Evolutionary conservation across 2,329 filamentous ascomycete species (phyloP).

Genomic region (Microascus cirrosus): DNA sequence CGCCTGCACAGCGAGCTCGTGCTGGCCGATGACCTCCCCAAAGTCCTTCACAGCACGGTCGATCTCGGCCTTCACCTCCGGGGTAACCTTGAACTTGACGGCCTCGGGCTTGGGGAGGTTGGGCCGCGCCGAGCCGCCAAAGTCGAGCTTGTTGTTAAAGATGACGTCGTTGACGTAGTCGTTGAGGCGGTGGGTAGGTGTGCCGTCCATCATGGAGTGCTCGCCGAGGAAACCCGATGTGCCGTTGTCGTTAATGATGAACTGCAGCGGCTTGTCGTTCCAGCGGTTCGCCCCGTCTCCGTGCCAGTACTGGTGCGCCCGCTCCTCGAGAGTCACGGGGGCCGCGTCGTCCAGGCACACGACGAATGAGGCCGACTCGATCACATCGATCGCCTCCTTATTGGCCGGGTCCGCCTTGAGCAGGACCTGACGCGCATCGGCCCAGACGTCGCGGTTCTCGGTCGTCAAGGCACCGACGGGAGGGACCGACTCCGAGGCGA

Average conservation of each 20-base stretch:
- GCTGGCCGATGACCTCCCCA: slow-evolving; percentile 66
- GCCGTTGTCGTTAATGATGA: slow-evolving; percentile 96
- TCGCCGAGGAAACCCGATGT: slow-evolving; percentile 97
- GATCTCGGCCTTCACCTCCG: slow-evolving; percentile 66
- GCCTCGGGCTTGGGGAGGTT: slow-evolving; percentile 70
- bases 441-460: slow-evolving; percentile 89
- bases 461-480: slow-evolving; percentile 78
- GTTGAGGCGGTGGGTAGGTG: slow-evolving; percentile 91
- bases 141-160: slow-evolving; percentile 88
- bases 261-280: slow-evolving; percentile 97
- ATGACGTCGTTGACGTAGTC: slow-evolving; percentile 89
- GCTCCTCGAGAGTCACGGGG: slow-evolving; percentile 90
- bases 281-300: slow-evolving; percentile 91
- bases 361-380: slow-evolving; percentile 83
- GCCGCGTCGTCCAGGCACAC: slow-evolving; percentile 87
- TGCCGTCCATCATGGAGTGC: slow-evolving; percentile 99
- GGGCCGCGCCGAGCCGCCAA: slow-evolving; percentile 67
- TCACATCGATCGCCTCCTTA: slow-evolving; percentile 62
- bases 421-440: slow-evolving; percentile 68
- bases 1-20: slow-evolving; percentile 86
- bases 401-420: slow-evolving; percentile 71
- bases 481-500: slow-evolving; percentile 52
- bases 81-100: slow-evolving; percentile 67
- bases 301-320: slow-evolving; percentile 95
- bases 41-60: slow-evolving; percentile 72